A percentile compares a stretch with the other conserved stretches of the same genome.
phyloP scores from a whole-genome alignment of 768 basidiomycete genomes.

The Termitomyces sp. region DNA sequence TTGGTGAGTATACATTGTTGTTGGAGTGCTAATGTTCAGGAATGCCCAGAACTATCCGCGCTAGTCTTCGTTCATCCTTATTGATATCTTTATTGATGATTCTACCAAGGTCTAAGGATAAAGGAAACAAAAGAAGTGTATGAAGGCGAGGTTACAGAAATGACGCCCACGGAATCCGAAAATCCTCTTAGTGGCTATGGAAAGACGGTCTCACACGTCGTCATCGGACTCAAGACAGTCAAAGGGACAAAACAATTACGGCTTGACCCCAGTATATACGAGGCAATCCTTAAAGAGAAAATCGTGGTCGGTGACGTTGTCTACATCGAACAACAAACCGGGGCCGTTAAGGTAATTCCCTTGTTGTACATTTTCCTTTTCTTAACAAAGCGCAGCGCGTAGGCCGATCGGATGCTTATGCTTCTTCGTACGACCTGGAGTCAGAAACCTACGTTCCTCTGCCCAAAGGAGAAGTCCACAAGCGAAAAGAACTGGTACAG shows the following conservation, averaged over 20 bases:
- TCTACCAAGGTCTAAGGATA: slow-evolving; percentile 79
- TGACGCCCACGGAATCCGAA: slow-evolving; percentile 94
- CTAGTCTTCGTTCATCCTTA: not conserved
- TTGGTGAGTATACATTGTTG: slow-evolving; percentile 56
- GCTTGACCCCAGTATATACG: slow-evolving; percentile 92
- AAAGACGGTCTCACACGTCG: slow-evolving; percentile 97
- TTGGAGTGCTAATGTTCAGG: not conserved
- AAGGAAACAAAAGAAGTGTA: slow-evolving; percentile 99
- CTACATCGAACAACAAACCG: slow-evolving; percentile 90
- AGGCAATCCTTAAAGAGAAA: slow-evolving; percentile 95
- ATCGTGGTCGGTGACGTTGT: slow-evolving; percentile 96
- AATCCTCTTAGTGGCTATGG: slow-evolving; percentile 97
- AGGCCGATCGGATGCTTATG: slow-evolving; percentile 95
- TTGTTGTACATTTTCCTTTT: not conserved
- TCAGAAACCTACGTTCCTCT: slow-evolving; percentile 98
- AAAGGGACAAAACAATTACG: slow-evolving; percentile 92
- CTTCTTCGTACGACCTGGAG: slow-evolving; percentile 95
- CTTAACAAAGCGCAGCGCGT: slow-evolving; percentile 57
- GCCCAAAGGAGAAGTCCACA: slow-evolving; percentile 38
- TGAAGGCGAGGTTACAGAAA: slow-evolving; percentile 96
- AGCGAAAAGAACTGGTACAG: slow-evolving; percentile 20
- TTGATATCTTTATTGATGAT: not conserved
- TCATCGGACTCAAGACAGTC: slow-evolving; percentile 92
- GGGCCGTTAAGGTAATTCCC: slow-evolving; percentile 82
- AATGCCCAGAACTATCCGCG: not conserved